These are phyloP conservation scores for Camillea tinctor DNA, from an alignment of 2,329 filamentous ascomycete species.

Conservation along the genomic window DNA sequence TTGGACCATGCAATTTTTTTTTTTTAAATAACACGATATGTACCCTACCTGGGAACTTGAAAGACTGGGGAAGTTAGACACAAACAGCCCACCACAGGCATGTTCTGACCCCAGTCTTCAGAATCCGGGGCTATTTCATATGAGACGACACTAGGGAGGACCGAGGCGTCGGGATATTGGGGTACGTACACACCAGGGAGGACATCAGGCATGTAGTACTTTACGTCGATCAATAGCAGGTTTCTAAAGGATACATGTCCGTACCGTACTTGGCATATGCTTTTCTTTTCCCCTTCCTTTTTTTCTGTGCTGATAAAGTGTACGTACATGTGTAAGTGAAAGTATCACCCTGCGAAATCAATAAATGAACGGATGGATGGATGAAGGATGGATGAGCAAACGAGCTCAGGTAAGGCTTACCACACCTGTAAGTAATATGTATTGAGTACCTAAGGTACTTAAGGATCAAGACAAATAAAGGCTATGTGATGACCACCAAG, in stretches of 20 bases:
- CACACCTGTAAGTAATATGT: not conserved
- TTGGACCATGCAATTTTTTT: not conserved
- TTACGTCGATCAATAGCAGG: too few species aligned
- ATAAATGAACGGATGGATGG: not conserved
- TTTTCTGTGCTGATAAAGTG: too few species aligned
- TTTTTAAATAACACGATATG: not conserved
- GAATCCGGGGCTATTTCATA: slow-evolving; percentile 2
- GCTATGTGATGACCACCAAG: not conserved
- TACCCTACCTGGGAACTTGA: not conserved
- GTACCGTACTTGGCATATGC: not conserved
- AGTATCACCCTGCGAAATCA: not conserved
- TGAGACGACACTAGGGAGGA: slow-evolving; percentile 5
- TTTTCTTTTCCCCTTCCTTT: too few species aligned
- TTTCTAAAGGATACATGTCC: too few species aligned
- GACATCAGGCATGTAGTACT: not conserved
- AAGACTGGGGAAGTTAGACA: not conserved
- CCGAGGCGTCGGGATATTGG: slow-evolving; percentile 1
- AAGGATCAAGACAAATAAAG: not conserved
- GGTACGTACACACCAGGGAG: not conserved
- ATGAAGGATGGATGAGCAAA: not conserved
- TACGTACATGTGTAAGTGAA: too few species aligned
- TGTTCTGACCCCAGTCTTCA: not conserved
- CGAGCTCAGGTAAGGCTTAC: not conserved
- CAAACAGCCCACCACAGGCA: not conserved
- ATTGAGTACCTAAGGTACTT: not conserved